These are phyloP conservation scores for Vitis hybrid DNA, from an alignment of 177 flowering plant genomes.

Conservation along the genomic window DNA sequence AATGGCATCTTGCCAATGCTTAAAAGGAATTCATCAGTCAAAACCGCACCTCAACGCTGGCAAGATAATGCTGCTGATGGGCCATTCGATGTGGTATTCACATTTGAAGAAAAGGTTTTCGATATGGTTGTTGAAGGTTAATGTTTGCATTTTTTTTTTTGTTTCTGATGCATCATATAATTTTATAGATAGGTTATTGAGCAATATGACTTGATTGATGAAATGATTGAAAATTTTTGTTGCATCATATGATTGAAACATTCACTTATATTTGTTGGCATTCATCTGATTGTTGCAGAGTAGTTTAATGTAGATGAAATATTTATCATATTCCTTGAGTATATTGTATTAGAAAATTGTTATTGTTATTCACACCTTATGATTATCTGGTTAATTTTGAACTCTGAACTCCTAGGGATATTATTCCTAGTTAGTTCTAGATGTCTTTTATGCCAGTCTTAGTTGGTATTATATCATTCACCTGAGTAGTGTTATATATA, in stretches of 20 bases:
- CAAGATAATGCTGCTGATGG: constrained; percentile 96
- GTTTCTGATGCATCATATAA: not conserved
- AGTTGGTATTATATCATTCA: too few relatives aligned
- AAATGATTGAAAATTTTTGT: too few relatives aligned
- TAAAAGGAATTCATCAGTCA: constrained; percentile 80
- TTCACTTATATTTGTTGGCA: not conserved
- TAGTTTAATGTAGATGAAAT: not conserved
- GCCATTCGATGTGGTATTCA: constrained; percentile 72
- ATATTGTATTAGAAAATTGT: not conserved
- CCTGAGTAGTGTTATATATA: too few relatives aligned
- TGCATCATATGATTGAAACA: not conserved
- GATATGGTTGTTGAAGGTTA: constrained; percentile 94
- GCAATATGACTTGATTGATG: not conserved
- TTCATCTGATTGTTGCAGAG: not conserved
- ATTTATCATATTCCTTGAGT: not conserved
- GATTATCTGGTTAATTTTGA: not conserved
- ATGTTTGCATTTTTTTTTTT: not conserved
- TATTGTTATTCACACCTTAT: not conserved
- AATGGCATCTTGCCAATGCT: constrained; percentile 96
- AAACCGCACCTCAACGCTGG: constrained; percentile 95
- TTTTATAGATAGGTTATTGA: not conserved
- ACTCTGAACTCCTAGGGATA: not conserved
- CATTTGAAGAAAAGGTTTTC: constrained; percentile 95
- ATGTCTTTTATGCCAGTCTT: not conserved
- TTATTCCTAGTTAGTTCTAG: not conserved